A percentile compares a stretch with the other conserved stretches of the same genome.
phyloP scores from a whole-genome alignment of 768 basidiomycete species.

The Sarcodon sp. region DNA sequence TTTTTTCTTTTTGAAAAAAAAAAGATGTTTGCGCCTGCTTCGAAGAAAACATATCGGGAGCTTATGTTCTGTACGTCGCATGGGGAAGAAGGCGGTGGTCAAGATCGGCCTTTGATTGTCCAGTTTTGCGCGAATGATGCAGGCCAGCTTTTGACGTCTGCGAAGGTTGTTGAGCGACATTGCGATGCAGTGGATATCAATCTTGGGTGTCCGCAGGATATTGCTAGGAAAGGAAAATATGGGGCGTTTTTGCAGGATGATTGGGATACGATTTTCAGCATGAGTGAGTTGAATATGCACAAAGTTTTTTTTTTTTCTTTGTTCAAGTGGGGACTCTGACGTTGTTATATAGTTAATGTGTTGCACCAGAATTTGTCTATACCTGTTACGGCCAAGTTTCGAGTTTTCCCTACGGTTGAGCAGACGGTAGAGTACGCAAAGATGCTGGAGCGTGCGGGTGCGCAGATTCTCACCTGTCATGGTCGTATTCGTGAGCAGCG shows the following conservation, averaged over 20 bases:
- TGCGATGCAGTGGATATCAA: constrained; percentile 96
- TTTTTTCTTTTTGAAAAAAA: background rate
- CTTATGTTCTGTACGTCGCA: constrained; percentile 53
- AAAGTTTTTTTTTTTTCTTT: background rate
- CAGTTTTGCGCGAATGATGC: constrained; percentile 94
- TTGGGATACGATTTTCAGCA: constrained; percentile 75
- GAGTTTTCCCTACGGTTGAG: constrained; percentile 75
- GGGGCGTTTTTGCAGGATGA: constrained; percentile 91
- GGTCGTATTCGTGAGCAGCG: constrained; percentile 88
- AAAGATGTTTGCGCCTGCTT: constrained; percentile 50
- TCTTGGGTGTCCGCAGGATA: constrained; percentile 90
- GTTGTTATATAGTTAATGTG: constrained; percentile 50
- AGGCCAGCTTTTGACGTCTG: constrained; percentile 63
- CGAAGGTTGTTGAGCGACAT: constrained; percentile 57
- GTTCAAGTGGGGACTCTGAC: no score
- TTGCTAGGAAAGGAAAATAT: constrained; percentile 78
- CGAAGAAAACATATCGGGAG: constrained; percentile 42
- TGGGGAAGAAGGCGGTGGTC: constrained; percentile 73
- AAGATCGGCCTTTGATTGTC: constrained; percentile 77
- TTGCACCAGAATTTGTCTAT: constrained; percentile 74
- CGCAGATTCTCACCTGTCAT: constrained; percentile 90
- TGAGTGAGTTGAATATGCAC: constrained; percentile 33
- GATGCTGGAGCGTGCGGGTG: constrained; percentile 92
- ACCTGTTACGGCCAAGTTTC: constrained; percentile 96
- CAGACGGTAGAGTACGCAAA: constrained; percentile 90